Evolutionary conservation across 2,329 filamentous ascomycete genomes (phyloP).

Genomic region (Colletotrichum destructivum): DNA sequence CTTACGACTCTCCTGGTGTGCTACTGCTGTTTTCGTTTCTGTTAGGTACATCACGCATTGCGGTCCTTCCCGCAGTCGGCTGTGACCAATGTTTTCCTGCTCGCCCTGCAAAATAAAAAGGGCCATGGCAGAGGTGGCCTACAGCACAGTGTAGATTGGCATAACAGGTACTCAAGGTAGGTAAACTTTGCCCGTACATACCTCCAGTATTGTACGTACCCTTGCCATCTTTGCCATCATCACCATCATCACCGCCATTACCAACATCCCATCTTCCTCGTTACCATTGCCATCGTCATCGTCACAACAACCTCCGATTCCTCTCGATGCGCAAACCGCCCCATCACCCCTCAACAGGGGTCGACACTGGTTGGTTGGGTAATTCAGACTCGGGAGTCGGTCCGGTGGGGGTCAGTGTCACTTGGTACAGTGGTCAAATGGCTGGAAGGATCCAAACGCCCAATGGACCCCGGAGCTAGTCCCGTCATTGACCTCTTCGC

Average conservation of each 20-base stretch:
- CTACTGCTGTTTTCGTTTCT: too few species aligned
- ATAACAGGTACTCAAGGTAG: too few species aligned
- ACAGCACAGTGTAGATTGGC: too few species aligned
- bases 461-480: slow-evolving; percentile 30
- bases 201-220: too few species aligned
- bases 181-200: too few species aligned
- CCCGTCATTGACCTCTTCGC: slow-evolving; percentile 26
- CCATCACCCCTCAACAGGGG: slow-evolving; percentile 13
- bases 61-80: too few species aligned
- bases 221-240: too few species aligned
- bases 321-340: slow-evolving; percentile 17
- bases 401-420: slow-evolving; percentile 2
- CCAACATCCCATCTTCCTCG: not conserved
- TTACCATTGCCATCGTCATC: not conserved
- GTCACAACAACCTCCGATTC: slow-evolving; percentile 15
- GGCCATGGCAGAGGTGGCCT: too few species aligned
- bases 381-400: not conserved
- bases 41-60: too few species aligned
- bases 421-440: not conserved
- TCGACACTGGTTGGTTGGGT: not conserved
- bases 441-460: not conserved
- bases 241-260: not conserved
- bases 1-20: too few species aligned
- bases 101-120: not conserved
- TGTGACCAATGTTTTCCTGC: not conserved